phyloP scores from a whole-genome alignment of 371 early-diverging fungal species.

The Mortierella sp. region DNA sequence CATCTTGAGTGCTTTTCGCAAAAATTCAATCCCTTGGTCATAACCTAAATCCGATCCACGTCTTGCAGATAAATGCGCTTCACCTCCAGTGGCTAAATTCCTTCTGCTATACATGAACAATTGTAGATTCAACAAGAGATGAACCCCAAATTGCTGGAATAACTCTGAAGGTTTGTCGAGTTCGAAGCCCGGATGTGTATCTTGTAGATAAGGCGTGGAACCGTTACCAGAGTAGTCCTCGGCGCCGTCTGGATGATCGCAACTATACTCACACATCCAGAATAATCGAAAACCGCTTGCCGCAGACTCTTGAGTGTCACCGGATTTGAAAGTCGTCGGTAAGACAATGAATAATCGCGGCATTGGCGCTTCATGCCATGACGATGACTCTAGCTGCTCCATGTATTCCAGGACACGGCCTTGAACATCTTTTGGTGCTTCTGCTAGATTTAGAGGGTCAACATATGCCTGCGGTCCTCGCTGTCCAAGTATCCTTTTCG shows the following conservation, averaged over 20 bases:
- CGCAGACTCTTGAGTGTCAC: too few species aligned
- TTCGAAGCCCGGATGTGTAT: constrained; percentile 23
- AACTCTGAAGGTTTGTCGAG: constrained; percentile 29
- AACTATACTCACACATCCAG: constrained; percentile 34
- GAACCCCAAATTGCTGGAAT: constrained; percentile 27
- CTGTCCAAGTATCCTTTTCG: too few species aligned
- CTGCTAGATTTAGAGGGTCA: too few species aligned
- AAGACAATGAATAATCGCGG: constrained; percentile 29
- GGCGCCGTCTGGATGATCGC: constrained; percentile 11
- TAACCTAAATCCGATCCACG: background rate
- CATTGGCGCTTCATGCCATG: constrained; percentile 26
- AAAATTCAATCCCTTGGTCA: constrained; percentile 7
- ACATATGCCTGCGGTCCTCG: too few species aligned
- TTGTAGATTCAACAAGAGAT: constrained; percentile 25
- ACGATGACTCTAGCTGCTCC: background rate
- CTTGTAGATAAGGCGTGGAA: background rate
- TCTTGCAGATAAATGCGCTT: background rate
- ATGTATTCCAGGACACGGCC: background rate
- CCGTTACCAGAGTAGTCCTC: constrained; percentile 15
- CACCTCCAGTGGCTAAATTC: background rate
- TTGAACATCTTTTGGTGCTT: constrained; percentile 6
- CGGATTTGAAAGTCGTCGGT: constrained; percentile 2
- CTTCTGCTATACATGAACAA: constrained; percentile 19
- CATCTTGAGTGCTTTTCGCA: background rate
- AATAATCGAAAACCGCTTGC: constrained; percentile 24